These are phyloP conservation scores for Eucalyptus caleyi DNA, from an alignment of 345 rosid species.

Conservation along the genomic window DNA sequence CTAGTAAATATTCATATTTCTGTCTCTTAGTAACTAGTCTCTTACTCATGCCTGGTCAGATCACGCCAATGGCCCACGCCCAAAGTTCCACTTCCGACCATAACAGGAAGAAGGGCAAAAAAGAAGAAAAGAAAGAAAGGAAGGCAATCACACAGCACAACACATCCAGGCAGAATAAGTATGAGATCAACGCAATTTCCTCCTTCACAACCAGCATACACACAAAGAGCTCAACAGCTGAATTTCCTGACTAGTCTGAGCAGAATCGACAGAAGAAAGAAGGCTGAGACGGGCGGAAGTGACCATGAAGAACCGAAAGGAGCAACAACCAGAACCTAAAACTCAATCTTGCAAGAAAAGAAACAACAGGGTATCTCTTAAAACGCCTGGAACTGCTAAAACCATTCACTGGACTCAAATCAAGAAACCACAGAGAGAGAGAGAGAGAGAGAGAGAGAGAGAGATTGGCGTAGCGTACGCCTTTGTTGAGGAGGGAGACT, in stretches of 20 bases:
- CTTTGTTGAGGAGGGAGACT: conserved; percentile 45
- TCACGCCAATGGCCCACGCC: neutral
- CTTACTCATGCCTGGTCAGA: neutral
- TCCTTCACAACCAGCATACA: neutral
- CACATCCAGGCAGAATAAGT: neutral
- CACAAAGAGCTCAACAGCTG: neutral
- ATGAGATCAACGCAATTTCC: neutral
- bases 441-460: neutral
- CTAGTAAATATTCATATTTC: neutral
- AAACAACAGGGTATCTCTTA: neutral
- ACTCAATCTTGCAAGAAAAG: neutral
- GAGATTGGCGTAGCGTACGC: conserved; percentile 8
- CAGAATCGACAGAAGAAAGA: neutral
- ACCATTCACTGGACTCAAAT: neutral
- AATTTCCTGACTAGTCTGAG: neutral
- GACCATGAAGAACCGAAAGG: neutral
- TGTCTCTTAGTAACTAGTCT: neutral
- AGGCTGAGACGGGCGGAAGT: neutral
- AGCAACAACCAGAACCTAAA: neutral
- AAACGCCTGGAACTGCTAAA: neutral
- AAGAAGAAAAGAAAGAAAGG: neutral
- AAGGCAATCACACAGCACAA: neutral
- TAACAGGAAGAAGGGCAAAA: neutral
- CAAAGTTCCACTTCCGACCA: neutral
- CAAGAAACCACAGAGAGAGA: neutral